phyloP scores from a whole-genome alignment of 1,139 yeast genomes.

The Protomyces arabidopsidicola region DNA sequence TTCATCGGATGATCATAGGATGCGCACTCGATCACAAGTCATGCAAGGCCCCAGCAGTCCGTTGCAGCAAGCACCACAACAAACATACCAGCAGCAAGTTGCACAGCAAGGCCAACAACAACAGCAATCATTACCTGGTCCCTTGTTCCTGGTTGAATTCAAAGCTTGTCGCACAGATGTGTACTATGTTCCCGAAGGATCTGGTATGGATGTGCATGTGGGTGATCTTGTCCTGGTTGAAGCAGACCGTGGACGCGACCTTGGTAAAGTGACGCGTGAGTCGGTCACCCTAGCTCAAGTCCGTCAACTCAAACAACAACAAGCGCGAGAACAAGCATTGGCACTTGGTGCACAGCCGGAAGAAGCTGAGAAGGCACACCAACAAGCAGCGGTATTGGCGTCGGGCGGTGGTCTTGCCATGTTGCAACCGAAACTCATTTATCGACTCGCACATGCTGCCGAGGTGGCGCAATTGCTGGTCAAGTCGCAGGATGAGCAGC shows the following conservation, averaged over 20 bases:
- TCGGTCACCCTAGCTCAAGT: conserved; percentile 67
- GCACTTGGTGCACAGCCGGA: conserved; percentile 43
- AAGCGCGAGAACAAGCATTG: conserved; percentile 72
- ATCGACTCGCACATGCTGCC: conserved; percentile 59
- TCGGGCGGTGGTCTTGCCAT: conserved; percentile 37
- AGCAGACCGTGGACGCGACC: conserved; percentile 93
- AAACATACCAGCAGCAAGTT: background rate
- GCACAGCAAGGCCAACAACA: conserved; percentile 26
- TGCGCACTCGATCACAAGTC: conserved; percentile 13
- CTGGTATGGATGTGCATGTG: conserved; percentile 52
- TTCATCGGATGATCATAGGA: conserved; percentile 25
- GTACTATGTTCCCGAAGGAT: conserved; percentile 55
- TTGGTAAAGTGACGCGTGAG: conserved; percentile 61
- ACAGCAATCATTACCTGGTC: conserved; percentile 2
- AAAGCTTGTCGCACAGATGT: conserved; percentile 86
- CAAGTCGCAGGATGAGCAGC: conserved; percentile 66
- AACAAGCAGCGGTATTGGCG: conserved; percentile 3
- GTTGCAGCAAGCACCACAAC: background rate
- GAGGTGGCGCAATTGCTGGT: conserved; percentile 58
- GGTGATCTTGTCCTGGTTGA: conserved; percentile 89
- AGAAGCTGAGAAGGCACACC: conserved; percentile 33
- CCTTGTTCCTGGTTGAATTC: conserved; percentile 66
- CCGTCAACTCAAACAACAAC: conserved; percentile 70
- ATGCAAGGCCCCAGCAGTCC: background rate
- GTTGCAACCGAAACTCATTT: conserved; percentile 61